Evolutionary conservation across 2,329 filamentous ascomycete species (phyloP).

Genomic region (Trichoderma simmonsii): DNA sequence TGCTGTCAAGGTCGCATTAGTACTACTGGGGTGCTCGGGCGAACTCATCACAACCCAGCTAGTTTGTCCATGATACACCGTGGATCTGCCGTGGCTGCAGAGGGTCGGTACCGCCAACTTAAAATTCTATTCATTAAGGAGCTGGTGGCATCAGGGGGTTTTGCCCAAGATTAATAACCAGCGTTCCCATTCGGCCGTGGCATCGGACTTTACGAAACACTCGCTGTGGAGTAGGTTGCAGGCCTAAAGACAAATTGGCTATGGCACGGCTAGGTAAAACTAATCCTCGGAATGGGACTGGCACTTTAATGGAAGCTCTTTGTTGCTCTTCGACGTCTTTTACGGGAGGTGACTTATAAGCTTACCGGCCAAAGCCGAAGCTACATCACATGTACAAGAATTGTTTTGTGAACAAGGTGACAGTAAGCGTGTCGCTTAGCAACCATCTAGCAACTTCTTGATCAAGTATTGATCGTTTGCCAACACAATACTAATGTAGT

Average conservation of each 20-base stretch:
- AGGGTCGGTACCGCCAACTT: background rate
- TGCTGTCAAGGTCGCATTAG: background rate
- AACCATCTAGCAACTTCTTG: background rate
- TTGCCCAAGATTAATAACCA: background rate
- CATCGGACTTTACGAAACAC: background rate
- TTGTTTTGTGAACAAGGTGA: background rate
- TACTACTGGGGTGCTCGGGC: background rate
- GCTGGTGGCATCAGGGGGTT: background rate
- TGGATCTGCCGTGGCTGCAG: background rate
- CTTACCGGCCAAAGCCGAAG: background rate
- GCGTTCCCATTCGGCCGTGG: background rate
- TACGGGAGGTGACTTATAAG: background rate
- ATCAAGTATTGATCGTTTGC: background rate
- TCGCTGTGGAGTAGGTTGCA: background rate
- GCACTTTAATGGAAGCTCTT: background rate
- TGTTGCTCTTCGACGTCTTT: background rate
- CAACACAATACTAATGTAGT: background rate
- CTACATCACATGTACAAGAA: background rate
- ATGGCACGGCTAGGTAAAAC: background rate
- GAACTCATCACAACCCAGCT: background rate
- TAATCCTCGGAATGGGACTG: background rate
- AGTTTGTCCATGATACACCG: background rate
- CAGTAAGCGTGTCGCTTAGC: background rate
- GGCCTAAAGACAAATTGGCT: background rate
- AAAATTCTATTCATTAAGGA: background rate